Evolutionary conservation across 2,329 filamentous ascomycete species (phyloP).

Genomic region (Anisogramma anomala): DNA sequence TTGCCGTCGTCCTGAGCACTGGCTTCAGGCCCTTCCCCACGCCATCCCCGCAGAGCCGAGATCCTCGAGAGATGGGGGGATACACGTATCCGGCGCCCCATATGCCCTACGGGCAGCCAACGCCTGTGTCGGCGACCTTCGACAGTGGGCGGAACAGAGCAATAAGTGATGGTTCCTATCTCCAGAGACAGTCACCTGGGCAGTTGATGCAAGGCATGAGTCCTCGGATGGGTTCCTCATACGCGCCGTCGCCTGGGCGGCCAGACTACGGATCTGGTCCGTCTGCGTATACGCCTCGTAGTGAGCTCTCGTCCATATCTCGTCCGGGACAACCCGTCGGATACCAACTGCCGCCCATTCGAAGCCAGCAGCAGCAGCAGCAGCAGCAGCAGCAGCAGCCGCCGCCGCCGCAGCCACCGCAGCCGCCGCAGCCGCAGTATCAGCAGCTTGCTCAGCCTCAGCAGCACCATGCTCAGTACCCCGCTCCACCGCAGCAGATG

Average conservation of each 20-base stretch:
- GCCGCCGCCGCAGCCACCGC: conserved; percentile 20
- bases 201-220: conserved; percentile 29
- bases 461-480: conserved; percentile 16
- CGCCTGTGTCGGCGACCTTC: conserved; percentile 36
- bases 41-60: conserved; percentile 32
- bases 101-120: conserved; percentile 30
- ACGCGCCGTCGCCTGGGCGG: conserved; percentile 33
- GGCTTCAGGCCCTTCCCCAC: conserved; percentile 29
- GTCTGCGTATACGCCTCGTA: conserved; percentile 41
- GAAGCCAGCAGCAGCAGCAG: conserved; percentile 25
- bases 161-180: conserved; percentile 20
- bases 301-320: conserved; percentile 31
- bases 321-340: conserved; percentile 24
- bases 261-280: conserved; percentile 33
- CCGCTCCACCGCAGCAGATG: conserved; percentile 23
- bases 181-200: conserved; percentile 18
- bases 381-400: conserved; percentile 17
- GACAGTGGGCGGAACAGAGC: conserved; percentile 33
- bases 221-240: conserved; percentile 32
- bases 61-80: conserved; percentile 30
- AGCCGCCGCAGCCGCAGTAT: conserved; percentile 21
- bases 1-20: conserved; percentile 38
- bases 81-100: conserved; percentile 31
- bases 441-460: conserved; percentile 19
- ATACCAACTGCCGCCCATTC: conserved; percentile 40